These are phyloP conservation scores for Rubus idaeus DNA, from an alignment of 306 rosid species.

Conservation along the genomic window DNA sequence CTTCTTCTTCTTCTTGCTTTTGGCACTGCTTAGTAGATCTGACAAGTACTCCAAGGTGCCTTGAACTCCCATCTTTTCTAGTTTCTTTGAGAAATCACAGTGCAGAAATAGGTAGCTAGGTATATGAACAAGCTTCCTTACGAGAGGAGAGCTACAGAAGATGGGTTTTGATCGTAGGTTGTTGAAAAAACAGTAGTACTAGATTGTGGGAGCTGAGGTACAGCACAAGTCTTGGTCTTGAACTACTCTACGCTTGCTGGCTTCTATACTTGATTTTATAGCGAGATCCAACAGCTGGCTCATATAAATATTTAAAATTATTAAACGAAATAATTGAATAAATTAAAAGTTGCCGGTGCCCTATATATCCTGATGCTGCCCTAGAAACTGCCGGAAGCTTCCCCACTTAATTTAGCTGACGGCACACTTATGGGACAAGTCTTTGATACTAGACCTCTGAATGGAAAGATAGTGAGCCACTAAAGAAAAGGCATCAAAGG, in stretches of 20 bases:
- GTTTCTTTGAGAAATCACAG: neutral
- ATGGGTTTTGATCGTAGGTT: neutral
- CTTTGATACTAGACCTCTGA: neutral
- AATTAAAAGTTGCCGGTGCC: neutral
- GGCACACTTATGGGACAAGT: neutral
- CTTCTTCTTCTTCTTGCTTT: constrained; percentile 63
- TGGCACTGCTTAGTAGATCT: constrained; percentile 45
- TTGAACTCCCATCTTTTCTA: constrained; percentile 62
- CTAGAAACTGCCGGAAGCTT: neutral
- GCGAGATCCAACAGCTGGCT: neutral
- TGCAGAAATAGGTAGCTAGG: neutral
- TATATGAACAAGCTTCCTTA: neutral
- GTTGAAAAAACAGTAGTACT: neutral
- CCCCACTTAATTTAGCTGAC: neutral
- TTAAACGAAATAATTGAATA: neutral
- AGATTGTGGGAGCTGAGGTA: neutral
- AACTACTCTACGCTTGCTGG: neutral
- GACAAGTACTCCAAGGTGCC: constrained; percentile 86
- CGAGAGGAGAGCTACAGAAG: neutral
- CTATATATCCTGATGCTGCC: neutral
- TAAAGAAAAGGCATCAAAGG: neutral
- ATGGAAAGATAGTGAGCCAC: neutral
- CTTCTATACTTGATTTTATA: neutral
- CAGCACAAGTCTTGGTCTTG: neutral
- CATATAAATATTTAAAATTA: neutral